A percentile compares a stretch with the other conserved stretches of the same genome.
phyloP scores from a whole-genome alignment of 1,284 basidiomycete genomes.

The Ganoderma resinaceum region DNA sequence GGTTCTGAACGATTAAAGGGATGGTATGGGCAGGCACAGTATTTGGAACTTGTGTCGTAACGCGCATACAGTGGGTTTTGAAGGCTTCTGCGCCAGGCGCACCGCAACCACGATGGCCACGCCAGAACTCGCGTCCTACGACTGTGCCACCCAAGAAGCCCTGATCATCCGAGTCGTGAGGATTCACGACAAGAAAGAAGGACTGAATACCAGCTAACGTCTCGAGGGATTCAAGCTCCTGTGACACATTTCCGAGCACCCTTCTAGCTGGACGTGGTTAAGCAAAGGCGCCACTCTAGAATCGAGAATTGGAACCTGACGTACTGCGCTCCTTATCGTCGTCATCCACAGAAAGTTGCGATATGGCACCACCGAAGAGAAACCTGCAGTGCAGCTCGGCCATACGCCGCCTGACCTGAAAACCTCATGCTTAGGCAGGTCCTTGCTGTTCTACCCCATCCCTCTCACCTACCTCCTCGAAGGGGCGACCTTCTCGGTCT shows the following conservation, averaged over 20 bases:
- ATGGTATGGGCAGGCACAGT: neutral
- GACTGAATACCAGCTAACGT: conserved; percentile 59
- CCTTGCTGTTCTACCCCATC: neutral
- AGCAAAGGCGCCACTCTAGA: neutral
- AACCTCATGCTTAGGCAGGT: conserved; percentile 1
- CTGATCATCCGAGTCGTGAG: conserved; percentile 49
- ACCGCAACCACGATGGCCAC: conserved; percentile 63
- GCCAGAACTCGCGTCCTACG: conserved; percentile 69
- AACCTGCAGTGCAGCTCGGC: conserved; percentile 65
- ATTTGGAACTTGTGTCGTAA: conserved; percentile 3
- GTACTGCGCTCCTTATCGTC: conserved; percentile 33
- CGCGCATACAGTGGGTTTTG: conserved; percentile 49
- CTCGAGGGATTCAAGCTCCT: conserved; percentile 57
- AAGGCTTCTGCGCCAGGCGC: conserved; percentile 61
- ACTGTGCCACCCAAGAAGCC: conserved; percentile 70
- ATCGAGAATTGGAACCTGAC: neutral
- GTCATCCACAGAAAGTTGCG: conserved; percentile 9
- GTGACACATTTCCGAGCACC: conserved; percentile 55
- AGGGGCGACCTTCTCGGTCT: conserved; percentile 60
- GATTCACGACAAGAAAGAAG: conserved; percentile 66
- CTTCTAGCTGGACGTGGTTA: conserved; percentile 45
- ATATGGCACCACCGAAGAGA: conserved; percentile 46
- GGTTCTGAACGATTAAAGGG: neutral
- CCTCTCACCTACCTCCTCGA: conserved; percentile 60
- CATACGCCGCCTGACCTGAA: conserved; percentile 57